phyloP scores from a whole-genome alignment of 495 filamentous ascomycete species.

The Bombardia bombarda region DNA sequence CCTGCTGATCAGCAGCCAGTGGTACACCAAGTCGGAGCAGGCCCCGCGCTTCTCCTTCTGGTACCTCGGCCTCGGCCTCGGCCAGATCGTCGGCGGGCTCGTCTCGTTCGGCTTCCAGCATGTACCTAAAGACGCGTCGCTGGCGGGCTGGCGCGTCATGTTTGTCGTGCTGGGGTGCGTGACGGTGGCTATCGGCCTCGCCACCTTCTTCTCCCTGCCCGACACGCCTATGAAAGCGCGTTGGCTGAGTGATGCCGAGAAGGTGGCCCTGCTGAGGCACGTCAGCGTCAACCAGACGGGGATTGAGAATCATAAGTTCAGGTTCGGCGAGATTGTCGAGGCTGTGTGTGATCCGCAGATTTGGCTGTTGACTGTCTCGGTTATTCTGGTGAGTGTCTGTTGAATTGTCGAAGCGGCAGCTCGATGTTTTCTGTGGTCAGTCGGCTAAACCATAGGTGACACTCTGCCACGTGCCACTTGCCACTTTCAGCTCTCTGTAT shows the following conservation, averaged over 20 bases:
- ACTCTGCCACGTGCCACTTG: too few species aligned
- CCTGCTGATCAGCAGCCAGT: slow-evolving; percentile 44
- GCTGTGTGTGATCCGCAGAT: slow-evolving; percentile 27
- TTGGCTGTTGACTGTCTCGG: slow-evolving; percentile 21
- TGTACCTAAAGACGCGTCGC: slow-evolving; percentile 25
- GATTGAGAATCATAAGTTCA: slow-evolving; percentile 32
- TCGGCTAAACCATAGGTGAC: too few species aligned
- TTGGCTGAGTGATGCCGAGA: slow-evolving; percentile 44
- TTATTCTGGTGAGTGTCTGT: too few species aligned
- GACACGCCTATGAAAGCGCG: slow-evolving; percentile 44
- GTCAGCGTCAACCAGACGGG: slow-evolving; percentile 37
- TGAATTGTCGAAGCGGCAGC: too few species aligned
- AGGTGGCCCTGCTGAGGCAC: slow-evolving; percentile 32
- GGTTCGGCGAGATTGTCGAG: slow-evolving; percentile 26
- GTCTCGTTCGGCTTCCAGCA: slow-evolving; percentile 57
- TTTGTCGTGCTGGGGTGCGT: slow-evolving; percentile 49
- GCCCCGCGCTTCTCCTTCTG: slow-evolving; percentile 56
- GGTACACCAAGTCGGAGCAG: slow-evolving; percentile 57
- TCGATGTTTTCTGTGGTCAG: too few species aligned
- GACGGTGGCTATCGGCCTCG: slow-evolving; percentile 41
- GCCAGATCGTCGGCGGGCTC: slow-evolving; percentile 55
- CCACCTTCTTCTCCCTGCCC: slow-evolving; percentile 40
- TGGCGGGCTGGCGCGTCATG: slow-evolving; percentile 57
- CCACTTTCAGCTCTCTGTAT: slow-evolving; percentile 46
- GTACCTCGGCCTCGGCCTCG: slow-evolving; percentile 54